Evolutionary conservation across 345 rosid species (phyloP).

Genomic region (Eucalyptus decipiens): DNA sequence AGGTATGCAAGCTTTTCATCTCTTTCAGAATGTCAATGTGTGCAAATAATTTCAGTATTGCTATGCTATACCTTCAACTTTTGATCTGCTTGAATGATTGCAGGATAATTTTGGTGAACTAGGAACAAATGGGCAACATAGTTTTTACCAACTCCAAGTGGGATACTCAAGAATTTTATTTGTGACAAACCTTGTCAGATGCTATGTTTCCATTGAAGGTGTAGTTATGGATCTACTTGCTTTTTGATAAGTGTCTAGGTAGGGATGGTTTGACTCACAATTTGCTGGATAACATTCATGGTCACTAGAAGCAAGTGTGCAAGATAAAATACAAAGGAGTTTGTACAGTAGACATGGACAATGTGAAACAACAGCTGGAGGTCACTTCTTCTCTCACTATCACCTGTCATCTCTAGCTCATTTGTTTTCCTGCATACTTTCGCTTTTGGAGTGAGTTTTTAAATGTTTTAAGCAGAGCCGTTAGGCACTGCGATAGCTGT

Average conservation of each 20-base stretch:
- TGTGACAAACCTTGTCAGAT: background rate
- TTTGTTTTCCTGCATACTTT: background rate
- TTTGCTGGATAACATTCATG: slow-evolving; percentile 89
- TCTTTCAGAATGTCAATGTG: no score
- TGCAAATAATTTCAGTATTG: no score
- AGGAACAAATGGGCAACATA: no score
- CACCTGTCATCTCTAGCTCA: background rate
- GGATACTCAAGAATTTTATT: background rate
- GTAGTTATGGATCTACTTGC: background rate
- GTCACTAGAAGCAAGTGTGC: slow-evolving; percentile 51
- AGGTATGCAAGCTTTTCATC: no score
- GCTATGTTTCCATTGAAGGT: background rate
- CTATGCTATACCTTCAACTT: no score
- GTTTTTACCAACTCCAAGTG: background rate
- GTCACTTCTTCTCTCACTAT: slow-evolving; percentile 6
- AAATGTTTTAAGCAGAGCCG: background rate
- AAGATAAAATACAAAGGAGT: slow-evolving; percentile 93
- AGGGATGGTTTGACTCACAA: slow-evolving; percentile 97
- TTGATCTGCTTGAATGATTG: no score
- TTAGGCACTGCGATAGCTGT: background rate
- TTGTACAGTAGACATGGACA: slow-evolving; percentile 91
- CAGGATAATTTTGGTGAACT: no score
- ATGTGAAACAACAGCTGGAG: slow-evolving; percentile 84
- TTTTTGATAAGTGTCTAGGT: slow-evolving; percentile 21
- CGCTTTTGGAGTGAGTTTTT: background rate